Evolutionary conservation across 192 early-diverging fungal species (phyloP).

Genomic region (Mortierella claussenii): DNA sequence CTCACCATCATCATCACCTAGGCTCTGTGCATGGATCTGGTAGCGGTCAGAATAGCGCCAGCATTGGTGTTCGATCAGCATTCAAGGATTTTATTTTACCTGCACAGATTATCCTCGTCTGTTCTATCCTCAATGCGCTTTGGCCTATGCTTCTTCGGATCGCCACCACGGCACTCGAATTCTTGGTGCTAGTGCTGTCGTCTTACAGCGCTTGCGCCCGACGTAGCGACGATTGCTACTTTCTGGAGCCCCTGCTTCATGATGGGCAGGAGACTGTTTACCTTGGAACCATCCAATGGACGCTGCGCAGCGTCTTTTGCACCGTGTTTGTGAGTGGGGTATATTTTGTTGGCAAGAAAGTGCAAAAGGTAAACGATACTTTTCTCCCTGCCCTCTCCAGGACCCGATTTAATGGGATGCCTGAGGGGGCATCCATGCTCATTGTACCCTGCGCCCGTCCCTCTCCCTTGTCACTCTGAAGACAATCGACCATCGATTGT

Average conservation of each 20-base stretch:
- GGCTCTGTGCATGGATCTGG: conserved; percentile 26
- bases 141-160: conserved; percentile 37
- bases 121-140: conserved; percentile 43
- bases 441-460: no score
- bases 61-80: conserved; percentile 48
- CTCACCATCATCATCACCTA: conserved; percentile 19
- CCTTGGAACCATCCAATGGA: conserved; percentile 44
- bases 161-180: conserved; percentile 26
- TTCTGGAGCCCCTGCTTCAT: conserved; percentile 38
- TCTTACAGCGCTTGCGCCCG: conserved; percentile 45
- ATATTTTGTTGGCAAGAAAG: conserved; percentile 9
- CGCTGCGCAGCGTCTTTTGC: conserved; percentile 21
- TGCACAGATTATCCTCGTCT: conserved; percentile 47
- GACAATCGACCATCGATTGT: no score
- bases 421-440: no score
- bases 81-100: conserved; percentile 49
- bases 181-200: conserved; percentile 35
- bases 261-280: conserved; percentile 46
- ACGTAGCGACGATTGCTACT: conserved; percentile 39
- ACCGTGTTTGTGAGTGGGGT: conserved; percentile 11
- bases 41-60: conserved; percentile 26
- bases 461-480: no score
- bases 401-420: no score
- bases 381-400: no score
- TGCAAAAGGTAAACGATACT: conserved; percentile 26